Evolutionary conservation across 2,329 filamentous ascomycete genomes (phyloP).

Genomic region (Curvularia verruculosa): DNA sequence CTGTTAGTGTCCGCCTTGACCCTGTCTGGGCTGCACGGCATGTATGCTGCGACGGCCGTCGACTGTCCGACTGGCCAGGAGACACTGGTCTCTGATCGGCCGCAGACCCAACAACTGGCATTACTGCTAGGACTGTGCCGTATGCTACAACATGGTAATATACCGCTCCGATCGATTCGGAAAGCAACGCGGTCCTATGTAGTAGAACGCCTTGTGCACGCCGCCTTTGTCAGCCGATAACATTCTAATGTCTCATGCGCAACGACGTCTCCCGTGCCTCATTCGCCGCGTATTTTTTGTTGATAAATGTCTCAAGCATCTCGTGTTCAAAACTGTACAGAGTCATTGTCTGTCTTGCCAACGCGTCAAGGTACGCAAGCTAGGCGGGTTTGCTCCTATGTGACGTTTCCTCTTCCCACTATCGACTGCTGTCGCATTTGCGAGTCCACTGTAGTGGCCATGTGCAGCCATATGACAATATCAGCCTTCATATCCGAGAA

Average conservation of each 20-base stretch:
- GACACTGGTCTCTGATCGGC: neutral
- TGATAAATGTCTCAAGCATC: constrained; percentile 3
- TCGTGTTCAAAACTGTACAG: constrained; percentile 12
- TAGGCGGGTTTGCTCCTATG: neutral
- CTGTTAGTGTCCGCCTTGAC: constrained; percentile 21
- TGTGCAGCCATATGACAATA: neutral
- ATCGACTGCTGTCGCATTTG: neutral
- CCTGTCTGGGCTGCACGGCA: constrained; percentile 11
- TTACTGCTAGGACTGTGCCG: constrained; percentile 2
- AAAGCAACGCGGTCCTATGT: constrained; percentile 17
- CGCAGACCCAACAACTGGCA: constrained; percentile 6
- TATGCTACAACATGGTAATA: neutral
- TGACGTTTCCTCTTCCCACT: neutral
- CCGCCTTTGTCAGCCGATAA: constrained; percentile 4
- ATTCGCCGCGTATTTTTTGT: neutral
- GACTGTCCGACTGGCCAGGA: constrained; percentile 19
- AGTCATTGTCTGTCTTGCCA: constrained; percentile 19
- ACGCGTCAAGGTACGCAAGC: constrained; percentile 16
- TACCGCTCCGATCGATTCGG: neutral
- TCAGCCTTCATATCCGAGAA: neutral
- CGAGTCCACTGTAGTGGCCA: neutral
- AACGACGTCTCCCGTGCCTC: neutral
- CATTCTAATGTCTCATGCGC: neutral
- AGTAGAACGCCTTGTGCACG: constrained; percentile 1
- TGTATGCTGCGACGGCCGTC: constrained; percentile 5